These are phyloP conservation scores for Thamnidium elegans DNA, from an alignment of 192 early-diverging fungal genomes.

Conservation along the genomic window DNA sequence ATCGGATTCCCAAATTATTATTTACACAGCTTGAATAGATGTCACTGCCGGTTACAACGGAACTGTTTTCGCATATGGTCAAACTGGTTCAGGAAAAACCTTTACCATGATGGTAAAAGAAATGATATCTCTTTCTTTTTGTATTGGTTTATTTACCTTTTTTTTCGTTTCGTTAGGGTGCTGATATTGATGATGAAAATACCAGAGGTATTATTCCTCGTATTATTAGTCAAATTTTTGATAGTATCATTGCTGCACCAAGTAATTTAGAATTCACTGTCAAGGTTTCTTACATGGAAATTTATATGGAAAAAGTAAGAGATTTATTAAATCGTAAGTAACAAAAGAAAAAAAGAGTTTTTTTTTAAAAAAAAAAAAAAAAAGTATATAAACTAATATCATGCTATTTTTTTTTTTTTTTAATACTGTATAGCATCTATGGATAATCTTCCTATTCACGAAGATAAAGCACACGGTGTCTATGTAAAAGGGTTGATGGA, in stretches of 20 bases:
- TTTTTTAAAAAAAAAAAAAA: no score
- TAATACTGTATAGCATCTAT: slow-evolving; percentile 53
- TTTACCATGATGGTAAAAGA: slow-evolving; percentile 83
- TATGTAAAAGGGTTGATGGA: slow-evolving; percentile 98
- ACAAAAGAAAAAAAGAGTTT: slow-evolving; percentile 9
- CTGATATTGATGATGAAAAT: slow-evolving; percentile 89
- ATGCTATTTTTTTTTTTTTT: not conserved
- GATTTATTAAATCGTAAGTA: slow-evolving; percentile 55
- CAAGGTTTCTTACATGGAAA: slow-evolving; percentile 98
- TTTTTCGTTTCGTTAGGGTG: slow-evolving; percentile 54
- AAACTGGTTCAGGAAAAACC: slow-evolving; percentile 97
- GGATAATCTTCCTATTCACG: slow-evolving; percentile 94
- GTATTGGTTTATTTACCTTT: not conserved
- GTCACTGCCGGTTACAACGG: slow-evolving; percentile 85
- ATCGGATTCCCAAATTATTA: not conserved
- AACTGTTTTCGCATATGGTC: slow-evolving; percentile 99
- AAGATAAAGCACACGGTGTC: slow-evolving; percentile 94
- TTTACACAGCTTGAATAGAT: slow-evolving; percentile 11
- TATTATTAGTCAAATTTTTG: slow-evolving; percentile 94
- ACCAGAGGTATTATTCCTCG: slow-evolving; percentile 96
- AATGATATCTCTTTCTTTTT: not conserved
- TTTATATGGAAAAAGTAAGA: slow-evolving; percentile 99
- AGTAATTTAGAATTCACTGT: slow-evolving; percentile 97
- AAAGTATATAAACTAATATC: slow-evolving; percentile 2
- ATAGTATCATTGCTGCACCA: slow-evolving; percentile 86